Conservation (phyloP, 202 grass and related monocot species). For the Sporobolus alterniflorus region DNA sequence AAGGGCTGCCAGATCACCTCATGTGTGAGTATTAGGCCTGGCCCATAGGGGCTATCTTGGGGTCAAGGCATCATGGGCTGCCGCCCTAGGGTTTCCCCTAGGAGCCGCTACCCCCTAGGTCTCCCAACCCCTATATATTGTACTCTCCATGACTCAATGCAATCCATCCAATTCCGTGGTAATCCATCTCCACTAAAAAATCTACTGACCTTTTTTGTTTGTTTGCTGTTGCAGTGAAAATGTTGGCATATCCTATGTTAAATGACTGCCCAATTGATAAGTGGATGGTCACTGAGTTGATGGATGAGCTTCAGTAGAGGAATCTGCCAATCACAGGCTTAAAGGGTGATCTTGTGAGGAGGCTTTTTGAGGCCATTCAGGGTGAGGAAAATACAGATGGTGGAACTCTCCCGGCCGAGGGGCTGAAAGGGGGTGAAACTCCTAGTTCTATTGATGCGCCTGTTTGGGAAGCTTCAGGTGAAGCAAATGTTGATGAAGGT, state of each 20-base stretch:
- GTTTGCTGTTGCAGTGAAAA: slow-evolving; percentile 20
- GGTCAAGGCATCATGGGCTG: no score
- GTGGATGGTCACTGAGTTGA: slow-evolving; percentile 81
- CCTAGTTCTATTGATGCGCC: slow-evolving; percentile 27
- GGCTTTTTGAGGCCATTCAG: slow-evolving; percentile 64
- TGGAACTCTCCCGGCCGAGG: slow-evolving; percentile 25
- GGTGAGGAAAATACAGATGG: slow-evolving; percentile 37
- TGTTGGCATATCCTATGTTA: slow-evolving; percentile 55
- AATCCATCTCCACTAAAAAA: no score
- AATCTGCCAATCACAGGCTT: slow-evolving; percentile 62
- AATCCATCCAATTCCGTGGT: no score
- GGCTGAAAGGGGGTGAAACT: not conserved
- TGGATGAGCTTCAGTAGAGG: slow-evolving; percentile 78
- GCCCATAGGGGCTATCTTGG: no score
- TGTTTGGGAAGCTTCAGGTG: slow-evolving; percentile 25
- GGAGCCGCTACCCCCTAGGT: no score
- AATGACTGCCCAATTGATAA: slow-evolving; percentile 77
- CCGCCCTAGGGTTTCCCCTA: no score
- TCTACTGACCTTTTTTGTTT: not conserved
- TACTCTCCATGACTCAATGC: no score
- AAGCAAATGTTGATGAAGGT: slow-evolving; percentile 29
- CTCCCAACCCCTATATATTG: no score
- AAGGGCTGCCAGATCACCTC: no score
- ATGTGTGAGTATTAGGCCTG: no score
- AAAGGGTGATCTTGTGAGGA: slow-evolving; percentile 82